Evolutionary conservation across 345 rosid genomes (phyloP).

Genomic region (Eucalyptus regnans): DNA sequence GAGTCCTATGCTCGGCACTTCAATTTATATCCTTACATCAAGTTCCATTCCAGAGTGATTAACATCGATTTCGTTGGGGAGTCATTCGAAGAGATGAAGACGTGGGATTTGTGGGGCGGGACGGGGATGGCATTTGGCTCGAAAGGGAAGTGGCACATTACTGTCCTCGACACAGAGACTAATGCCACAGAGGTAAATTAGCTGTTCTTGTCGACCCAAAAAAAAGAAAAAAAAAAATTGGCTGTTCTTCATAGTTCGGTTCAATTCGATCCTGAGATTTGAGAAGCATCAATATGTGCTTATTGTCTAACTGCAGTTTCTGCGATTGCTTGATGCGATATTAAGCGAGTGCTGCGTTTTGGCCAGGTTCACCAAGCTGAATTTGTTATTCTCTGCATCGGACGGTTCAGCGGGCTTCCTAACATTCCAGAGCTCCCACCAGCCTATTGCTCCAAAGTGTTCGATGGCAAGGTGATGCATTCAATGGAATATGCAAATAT

Average conservation of each 20-base stretch:
- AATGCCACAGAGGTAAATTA: not conserved
- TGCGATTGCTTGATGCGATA: not conserved
- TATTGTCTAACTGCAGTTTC: not conserved
- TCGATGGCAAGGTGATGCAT: slow-evolving; percentile 20
- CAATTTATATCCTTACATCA: slow-evolving; percentile 3
- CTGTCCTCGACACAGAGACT: slow-evolving; percentile 2
- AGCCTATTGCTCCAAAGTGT: slow-evolving; percentile 6
- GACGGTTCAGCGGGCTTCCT: slow-evolving; percentile 13
- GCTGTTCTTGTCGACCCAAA: not conserved
- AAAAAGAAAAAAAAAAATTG: too few species aligned
- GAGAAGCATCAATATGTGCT: not conserved
- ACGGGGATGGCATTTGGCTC: slow-evolving; percentile 19
- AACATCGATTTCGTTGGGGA: slow-evolving; percentile 17
- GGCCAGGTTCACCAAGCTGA: slow-evolving; percentile 17
- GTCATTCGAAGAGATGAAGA: slow-evolving; percentile 8
- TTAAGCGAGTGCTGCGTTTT: not conserved
- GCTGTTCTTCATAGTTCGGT: not conserved
- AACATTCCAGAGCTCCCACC: slow-evolving; percentile 20
- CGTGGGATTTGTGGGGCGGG: slow-evolving; percentile 27
- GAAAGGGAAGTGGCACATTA: slow-evolving; percentile 23
- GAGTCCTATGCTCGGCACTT: slow-evolving; percentile 13
- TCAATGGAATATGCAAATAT: slow-evolving; percentile 16
- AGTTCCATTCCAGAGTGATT: slow-evolving; percentile 11
- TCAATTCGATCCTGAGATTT: not conserved
- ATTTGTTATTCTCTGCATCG: slow-evolving; percentile 21